Conservation (phyloP, 805 yeast species). For the Candida tibetensis region DNA sequence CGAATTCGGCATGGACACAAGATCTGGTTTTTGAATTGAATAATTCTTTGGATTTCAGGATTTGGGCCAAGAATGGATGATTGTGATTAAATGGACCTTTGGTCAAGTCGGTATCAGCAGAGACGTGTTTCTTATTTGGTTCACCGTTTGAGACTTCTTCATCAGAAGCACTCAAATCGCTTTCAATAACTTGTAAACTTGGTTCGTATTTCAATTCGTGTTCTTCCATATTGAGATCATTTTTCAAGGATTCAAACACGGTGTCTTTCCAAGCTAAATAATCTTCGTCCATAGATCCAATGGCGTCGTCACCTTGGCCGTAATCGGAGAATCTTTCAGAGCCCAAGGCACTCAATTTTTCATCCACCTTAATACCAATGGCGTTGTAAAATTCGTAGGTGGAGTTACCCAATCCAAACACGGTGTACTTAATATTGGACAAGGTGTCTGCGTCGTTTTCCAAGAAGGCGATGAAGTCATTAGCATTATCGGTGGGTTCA, state of each 20-base stretch:
- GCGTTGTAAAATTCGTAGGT: slow-evolving; percentile 91
- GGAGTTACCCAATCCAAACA: slow-evolving; percentile 92
- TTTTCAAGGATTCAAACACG: slow-evolving; percentile 63
- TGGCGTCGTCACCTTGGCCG: slow-evolving; percentile 95
- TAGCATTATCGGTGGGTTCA: slow-evolving; percentile 96
- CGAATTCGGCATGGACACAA: slow-evolving; percentile 90
- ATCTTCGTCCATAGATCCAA: slow-evolving; percentile 93
- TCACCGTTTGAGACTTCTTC: slow-evolving; percentile 65
- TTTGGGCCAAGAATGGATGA: slow-evolving; percentile 80
- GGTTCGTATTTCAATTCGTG: slow-evolving; percentile 81
- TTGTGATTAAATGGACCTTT: slow-evolving; percentile 76
- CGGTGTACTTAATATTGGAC: slow-evolving; percentile 58
- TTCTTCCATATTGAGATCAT: slow-evolving; percentile 67
- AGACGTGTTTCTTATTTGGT: slow-evolving; percentile 54
- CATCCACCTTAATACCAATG: slow-evolving; percentile 62
- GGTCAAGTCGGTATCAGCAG: slow-evolving; percentile 31
- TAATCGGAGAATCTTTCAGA: slow-evolving; percentile 71
- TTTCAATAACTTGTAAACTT: slow-evolving; percentile 44
- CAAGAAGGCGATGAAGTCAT: slow-evolving; percentile 68
- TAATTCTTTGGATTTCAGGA: slow-evolving; percentile 61
- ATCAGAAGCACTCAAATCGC: slow-evolving; percentile 25
- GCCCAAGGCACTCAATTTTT: slow-evolving; percentile 57
- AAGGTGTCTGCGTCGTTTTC: slow-evolving; percentile 53
- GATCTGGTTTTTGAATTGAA: slow-evolving; percentile 64
- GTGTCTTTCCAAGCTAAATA: slow-evolving; percentile 88